Percentiles rank a stretch among this genome's conserved stretches.
Evolutionary conservation across 192 early-diverging fungal genomes (phyloP).

Genomic region (Endogone sp.): DNA sequence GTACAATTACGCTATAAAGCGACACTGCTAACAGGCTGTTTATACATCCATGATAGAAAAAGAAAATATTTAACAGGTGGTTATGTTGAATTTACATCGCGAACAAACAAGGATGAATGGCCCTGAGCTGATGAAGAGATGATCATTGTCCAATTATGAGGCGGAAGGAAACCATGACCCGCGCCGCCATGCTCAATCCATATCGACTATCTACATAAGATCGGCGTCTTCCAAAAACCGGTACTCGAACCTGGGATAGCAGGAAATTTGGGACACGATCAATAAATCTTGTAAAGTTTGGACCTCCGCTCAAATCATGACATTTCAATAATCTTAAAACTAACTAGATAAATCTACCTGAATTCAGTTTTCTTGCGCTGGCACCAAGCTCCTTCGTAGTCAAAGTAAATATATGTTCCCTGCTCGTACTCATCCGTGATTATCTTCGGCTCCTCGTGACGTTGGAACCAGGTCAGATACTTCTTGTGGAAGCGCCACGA

Average conservation of each 20-base stretch:
- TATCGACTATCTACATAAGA: constrained; percentile 26
- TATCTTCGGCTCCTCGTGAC: constrained; percentile 92
- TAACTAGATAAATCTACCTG: constrained; percentile 38
- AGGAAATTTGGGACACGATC: not conserved
- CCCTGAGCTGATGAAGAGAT: not conserved
- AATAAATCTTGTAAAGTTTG: not conserved
- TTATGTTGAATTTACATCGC: not conserved
- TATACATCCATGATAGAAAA: not conserved
- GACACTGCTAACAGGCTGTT: too few relatives aligned
- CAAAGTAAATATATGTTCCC: constrained; percentile 98
- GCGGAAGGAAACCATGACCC: not conserved
- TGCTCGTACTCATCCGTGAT: constrained; percentile 98
- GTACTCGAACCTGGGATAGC: constrained; percentile 73
- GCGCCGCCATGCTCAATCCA: constrained; percentile 3
- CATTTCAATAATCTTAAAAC: too few relatives aligned
- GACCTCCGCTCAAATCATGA: too few relatives aligned
- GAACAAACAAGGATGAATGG: not conserved
- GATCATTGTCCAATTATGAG: not conserved
- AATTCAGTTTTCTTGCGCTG: constrained; percentile 97
- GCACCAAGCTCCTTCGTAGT: constrained; percentile 96
- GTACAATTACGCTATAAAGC: too few relatives aligned
- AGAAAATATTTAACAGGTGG: not conserved
- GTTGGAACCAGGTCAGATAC: constrained; percentile 98
- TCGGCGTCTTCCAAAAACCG: constrained; percentile 82
- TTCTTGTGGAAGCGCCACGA: constrained; percentile 99